Conservation (phyloP, 768 basidiomycete species). For the Suillus decipiens region DNA sequence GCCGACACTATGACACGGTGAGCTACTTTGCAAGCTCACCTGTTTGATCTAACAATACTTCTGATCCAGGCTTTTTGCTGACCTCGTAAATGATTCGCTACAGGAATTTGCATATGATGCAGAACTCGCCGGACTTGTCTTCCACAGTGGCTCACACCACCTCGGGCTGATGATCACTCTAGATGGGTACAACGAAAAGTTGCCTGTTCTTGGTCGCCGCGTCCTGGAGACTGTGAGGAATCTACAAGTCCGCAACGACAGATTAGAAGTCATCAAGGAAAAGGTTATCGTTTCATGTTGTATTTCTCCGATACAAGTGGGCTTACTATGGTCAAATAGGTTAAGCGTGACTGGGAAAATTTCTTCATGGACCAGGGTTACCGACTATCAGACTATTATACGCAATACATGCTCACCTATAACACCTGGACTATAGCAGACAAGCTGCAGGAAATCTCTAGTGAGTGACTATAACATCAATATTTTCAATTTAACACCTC, state of each 20-base stretch:
- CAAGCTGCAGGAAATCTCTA: conserved; percentile 68
- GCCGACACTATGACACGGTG: conserved; percentile 74
- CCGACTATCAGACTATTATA: conserved; percentile 74
- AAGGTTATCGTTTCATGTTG: conserved; percentile 49
- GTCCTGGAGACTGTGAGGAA: conserved; percentile 70
- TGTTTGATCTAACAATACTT: not conserved
- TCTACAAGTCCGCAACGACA: conserved; percentile 64
- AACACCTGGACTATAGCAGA: conserved; percentile 78
- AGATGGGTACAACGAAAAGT: conserved; percentile 92
- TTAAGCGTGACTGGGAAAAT: conserved; percentile 80
- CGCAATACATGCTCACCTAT: conserved; percentile 68
- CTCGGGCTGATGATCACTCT: conserved; percentile 70
- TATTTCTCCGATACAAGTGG: not conserved
- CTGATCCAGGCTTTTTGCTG: conserved; percentile 64
- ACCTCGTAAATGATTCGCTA: conserved; percentile 86
- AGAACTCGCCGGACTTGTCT: conserved; percentile 84
- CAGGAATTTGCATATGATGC: conserved; percentile 93
- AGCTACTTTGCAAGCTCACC: conserved; percentile 15
- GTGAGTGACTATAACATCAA: conserved; percentile 45
- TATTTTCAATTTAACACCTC: not conserved
- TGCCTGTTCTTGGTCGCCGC: conserved; percentile 68
- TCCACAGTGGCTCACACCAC: conserved; percentile 60
- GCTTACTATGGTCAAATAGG: conserved; percentile 40
- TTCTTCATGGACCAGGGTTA: conserved; percentile 86
- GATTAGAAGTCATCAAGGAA: conserved; percentile 83